Percentiles rank a stretch among this genome's conserved stretches.
These are phyloP conservation scores for Tetramitus jugosus DNA, from an alignment of 208 protist species.

Conservation along the genomic window DNA sequence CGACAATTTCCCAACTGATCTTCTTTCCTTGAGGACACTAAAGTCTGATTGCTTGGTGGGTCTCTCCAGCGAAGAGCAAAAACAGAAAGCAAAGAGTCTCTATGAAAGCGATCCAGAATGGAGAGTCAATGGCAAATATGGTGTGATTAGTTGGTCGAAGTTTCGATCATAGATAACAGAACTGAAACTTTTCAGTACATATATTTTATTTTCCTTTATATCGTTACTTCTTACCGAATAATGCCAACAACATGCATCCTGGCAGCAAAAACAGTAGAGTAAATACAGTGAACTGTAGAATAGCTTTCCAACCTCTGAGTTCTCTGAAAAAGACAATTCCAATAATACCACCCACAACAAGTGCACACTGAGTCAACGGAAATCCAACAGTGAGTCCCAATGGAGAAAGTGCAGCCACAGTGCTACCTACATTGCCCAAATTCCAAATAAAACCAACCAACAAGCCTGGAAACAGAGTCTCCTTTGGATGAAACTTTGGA, in stretches of 20 bases:
- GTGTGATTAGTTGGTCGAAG: no score
- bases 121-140: neutral
- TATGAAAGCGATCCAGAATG: neutral
- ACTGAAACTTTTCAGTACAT: no score
- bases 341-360: conserved; percentile 12
- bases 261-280: conserved; percentile 14
- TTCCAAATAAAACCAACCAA: neutral
- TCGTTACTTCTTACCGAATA: conserved; percentile 11
- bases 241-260: neutral
- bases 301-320: conserved; percentile 1
- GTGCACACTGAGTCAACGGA: neutral
- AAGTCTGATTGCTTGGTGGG: neutral
- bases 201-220: no score
- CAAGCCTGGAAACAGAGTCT: neutral
- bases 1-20: neutral
- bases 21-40: neutral
- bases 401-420: neutral
- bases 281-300: conserved; percentile 10
- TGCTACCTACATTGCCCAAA: neutral
- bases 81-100: neutral
- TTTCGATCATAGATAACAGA: no score
- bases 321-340: conserved; percentile 18
- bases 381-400: conserved; percentile 14
- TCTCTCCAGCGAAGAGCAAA: neutral
- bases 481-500: neutral